Evolutionary conservation across 495 filamentous ascomycete genomes (phyloP).

Genomic region (Clohesyomyces aquaticus): DNA sequence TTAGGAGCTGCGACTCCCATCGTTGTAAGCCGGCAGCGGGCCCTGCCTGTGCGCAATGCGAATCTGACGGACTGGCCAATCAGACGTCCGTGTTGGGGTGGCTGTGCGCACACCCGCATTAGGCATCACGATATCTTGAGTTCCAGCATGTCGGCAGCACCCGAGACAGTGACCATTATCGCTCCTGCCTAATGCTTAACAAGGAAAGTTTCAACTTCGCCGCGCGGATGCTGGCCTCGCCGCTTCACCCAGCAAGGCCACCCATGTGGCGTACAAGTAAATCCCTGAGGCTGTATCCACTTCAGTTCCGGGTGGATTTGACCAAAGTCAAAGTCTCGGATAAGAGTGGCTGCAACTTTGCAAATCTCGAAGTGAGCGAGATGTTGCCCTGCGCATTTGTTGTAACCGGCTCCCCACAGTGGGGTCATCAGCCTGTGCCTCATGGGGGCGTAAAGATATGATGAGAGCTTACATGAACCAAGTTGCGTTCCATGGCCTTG

Average conservation of each 20-base stretch:
- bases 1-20: too few relatives aligned
- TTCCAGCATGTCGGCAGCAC: too few relatives aligned
- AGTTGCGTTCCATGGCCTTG: not conserved
- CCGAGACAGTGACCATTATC: too few relatives aligned
- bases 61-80: not conserved
- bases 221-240: not conserved
- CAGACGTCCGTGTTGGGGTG: not conserved
- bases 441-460: not conserved
- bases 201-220: not conserved
- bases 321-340: not conserved
- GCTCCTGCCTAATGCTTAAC: not conserved
- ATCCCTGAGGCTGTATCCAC: not conserved
- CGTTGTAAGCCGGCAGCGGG: too few relatives aligned
- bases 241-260: not conserved
- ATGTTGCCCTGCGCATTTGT: not conserved
- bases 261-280: too few relatives aligned
- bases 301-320: not conserved
- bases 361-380: not conserved
- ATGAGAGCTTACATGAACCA: not conserved
- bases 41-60: not conserved
- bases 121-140: too few relatives aligned
- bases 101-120: not conserved
- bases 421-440: not conserved
- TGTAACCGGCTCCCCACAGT: not conserved
- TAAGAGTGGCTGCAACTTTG: not conserved